A percentile compares a stretch with the other conserved stretches of the same genome.
These are phyloP conservation scores for Meyerozyma elateridarum DNA, from an alignment of 1,139 yeast species.

Conservation along the genomic window DNA sequence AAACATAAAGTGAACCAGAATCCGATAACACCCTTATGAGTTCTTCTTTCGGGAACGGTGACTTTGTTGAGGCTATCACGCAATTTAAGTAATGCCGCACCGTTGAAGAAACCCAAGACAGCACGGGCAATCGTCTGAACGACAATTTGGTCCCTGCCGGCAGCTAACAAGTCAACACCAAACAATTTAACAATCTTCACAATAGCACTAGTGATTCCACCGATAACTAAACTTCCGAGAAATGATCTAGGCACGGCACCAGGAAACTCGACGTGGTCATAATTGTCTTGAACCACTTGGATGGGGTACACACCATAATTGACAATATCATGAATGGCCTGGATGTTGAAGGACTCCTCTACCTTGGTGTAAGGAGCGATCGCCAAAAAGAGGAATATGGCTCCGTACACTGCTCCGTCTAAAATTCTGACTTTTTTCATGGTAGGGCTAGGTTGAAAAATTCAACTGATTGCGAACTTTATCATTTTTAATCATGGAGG, in stretches of 20 bases:
- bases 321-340: slow-evolving; percentile 81
- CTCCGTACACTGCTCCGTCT: slow-evolving; percentile 23
- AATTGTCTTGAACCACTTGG: slow-evolving; percentile 34
- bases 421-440: slow-evolving; percentile 17
- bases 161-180: slow-evolving; percentile 17
- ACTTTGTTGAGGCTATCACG: slow-evolving; percentile 23
- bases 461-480: not conserved
- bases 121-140: slow-evolving; percentile 50
- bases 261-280: slow-evolving; percentile 76
- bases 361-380: slow-evolving; percentile 84
- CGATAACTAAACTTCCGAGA: slow-evolving; percentile 62
- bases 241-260: slow-evolving; percentile 90
- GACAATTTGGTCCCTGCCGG: slow-evolving; percentile 29
- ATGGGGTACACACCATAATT: slow-evolving; percentile 50
- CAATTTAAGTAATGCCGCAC: slow-evolving; percentile 22
- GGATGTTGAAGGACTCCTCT: slow-evolving; percentile 89
- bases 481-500: slow-evolving; percentile 24
- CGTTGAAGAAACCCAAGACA: slow-evolving; percentile 50
- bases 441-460: slow-evolving; percentile 12
- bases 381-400: slow-evolving; percentile 42
- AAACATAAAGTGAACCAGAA: slow-evolving; percentile 58
- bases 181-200: slow-evolving; percentile 19
- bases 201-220: slow-evolving; percentile 32
- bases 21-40: slow-evolving; percentile 27
- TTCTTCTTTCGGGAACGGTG: slow-evolving; percentile 19